Evolutionary conservation across 2,329 filamentous ascomycete species (phyloP).

Genomic region (Sarocladium strictum): DNA sequence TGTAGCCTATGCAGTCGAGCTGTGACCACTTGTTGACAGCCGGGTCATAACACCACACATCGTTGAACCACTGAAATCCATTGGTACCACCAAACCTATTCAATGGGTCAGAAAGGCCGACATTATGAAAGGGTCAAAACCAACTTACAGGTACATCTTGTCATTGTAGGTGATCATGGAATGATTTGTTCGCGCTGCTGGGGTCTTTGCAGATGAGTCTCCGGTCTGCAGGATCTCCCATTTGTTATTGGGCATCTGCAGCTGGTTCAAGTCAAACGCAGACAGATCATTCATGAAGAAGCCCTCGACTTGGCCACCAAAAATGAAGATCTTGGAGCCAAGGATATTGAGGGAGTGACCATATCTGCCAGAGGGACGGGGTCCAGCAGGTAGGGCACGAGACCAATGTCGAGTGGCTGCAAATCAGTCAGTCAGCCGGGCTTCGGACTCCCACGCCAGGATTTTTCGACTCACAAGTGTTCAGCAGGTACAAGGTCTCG

Average conservation of each 20-base stretch:
- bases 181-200: constrained; percentile 91
- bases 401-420: constrained; percentile 97
- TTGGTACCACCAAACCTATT: constrained; percentile 93
- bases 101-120: constrained; percentile 11
- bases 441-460: constrained; percentile 4
- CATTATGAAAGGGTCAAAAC: neutral
- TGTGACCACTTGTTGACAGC: constrained; percentile 76
- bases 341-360: constrained; percentile 95
- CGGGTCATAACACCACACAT: constrained; percentile 95
- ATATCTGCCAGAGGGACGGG: constrained; percentile 83
- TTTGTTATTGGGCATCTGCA: constrained; percentile 83
- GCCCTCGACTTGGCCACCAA: constrained; percentile 94
- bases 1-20: constrained; percentile 95
- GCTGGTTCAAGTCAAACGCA: constrained; percentile 90
- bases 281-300: constrained; percentile 97
- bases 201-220: constrained; percentile 50
- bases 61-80: constrained; percentile 95
- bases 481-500: constrained; percentile 91
- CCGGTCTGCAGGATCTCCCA: constrained; percentile 88
- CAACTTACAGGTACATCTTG: constrained; percentile 79
- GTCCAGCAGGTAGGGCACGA: constrained; percentile 78
- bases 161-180: constrained; percentile 88
- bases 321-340: constrained; percentile 94
- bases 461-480: constrained; percentile 72
- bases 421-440: constrained; percentile 2